These are phyloP conservation scores for Ogataea minuta DNA, from an alignment of 805 yeast genomes.

Conservation along the genomic window DNA sequence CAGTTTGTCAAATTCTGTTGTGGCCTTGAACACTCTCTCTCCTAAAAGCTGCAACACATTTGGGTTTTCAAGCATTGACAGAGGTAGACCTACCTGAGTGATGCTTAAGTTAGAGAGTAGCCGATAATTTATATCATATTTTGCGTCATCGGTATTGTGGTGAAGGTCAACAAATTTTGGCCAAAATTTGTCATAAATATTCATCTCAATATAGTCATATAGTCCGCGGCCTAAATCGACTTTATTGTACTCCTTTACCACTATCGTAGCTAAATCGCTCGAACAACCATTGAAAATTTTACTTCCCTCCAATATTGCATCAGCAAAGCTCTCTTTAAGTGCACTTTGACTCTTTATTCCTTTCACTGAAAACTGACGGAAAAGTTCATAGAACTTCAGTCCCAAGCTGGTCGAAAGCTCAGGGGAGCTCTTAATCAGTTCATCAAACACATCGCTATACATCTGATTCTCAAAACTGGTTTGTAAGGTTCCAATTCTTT, in stretches of 20 bases:
- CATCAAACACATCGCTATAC: conserved; percentile 32
- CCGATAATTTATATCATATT: conserved; percentile 32
- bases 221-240: conserved; percentile 51
- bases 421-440: conserved; percentile 41
- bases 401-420: conserved; percentile 37
- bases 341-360: conserved; percentile 28
- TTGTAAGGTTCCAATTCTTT: no score
- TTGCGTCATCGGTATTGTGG: conserved; percentile 14
- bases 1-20: conserved; percentile 48
- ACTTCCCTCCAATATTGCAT: conserved; percentile 32
- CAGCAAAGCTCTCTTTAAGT: conserved; percentile 30
- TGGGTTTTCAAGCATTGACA: conserved; percentile 12
- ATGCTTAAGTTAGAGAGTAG: conserved; percentile 41
- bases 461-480: no score
- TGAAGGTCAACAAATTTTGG: conserved; percentile 30
- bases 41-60: conserved; percentile 33
- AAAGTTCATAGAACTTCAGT: conserved; percentile 38
- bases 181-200: conserved; percentile 70
- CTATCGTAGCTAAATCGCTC: conserved; percentile 26
- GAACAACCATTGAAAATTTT: conserved; percentile 35
- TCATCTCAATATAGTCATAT: conserved; percentile 69
- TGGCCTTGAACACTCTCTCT: conserved; percentile 49
- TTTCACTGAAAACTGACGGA: conserved; percentile 38
- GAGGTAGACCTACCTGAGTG: conserved; percentile 49
- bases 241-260: conserved; percentile 24